These are phyloP conservation scores for Geoglossum glabrum DNA, from an alignment of 495 filamentous ascomycete genomes.

Conservation along the genomic window DNA sequence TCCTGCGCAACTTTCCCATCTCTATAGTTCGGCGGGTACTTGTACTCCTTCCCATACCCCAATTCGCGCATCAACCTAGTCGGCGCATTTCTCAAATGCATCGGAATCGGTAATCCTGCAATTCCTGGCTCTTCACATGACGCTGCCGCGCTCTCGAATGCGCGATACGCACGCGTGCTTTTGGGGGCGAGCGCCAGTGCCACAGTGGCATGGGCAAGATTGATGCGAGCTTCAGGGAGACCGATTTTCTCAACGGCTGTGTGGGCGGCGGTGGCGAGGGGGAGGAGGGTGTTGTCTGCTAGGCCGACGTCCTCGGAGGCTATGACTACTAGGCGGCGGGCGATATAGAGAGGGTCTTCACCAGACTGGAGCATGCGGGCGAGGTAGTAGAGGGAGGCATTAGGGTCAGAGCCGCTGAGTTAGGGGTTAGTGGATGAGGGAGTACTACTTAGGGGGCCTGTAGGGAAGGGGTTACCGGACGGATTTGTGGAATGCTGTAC, in stretches of 20 bases:
- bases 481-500: constrained; percentile 73
- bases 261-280: constrained; percentile 66
- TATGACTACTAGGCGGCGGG: constrained; percentile 75
- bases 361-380: constrained; percentile 91
- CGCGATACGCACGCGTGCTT: constrained; percentile 69
- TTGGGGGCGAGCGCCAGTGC: constrained; percentile 70
- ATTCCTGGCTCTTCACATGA: constrained; percentile 61
- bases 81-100: constrained; percentile 81
- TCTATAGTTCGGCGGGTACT: constrained; percentile 81
- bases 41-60: constrained; percentile 79
- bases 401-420: constrained; percentile 44
- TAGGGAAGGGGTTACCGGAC: constrained; percentile 28
- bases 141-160: constrained; percentile 53
- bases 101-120: constrained; percentile 56
- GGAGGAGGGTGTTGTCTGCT: constrained; percentile 70
- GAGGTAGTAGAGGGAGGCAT: constrained; percentile 84
- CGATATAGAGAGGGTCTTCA: constrained; percentile 84
- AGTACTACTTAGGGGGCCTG: no score
- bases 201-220: constrained; percentile 68
- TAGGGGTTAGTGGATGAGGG: background rate
- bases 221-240: constrained; percentile 85
- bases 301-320: constrained; percentile 84
- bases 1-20: constrained; percentile 76
- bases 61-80: constrained; percentile 85
- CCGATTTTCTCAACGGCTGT: constrained; percentile 76